phyloP scores from a whole-genome alignment of 768 basidiomycete genomes.

The Pleurotus pulmonarius region DNA sequence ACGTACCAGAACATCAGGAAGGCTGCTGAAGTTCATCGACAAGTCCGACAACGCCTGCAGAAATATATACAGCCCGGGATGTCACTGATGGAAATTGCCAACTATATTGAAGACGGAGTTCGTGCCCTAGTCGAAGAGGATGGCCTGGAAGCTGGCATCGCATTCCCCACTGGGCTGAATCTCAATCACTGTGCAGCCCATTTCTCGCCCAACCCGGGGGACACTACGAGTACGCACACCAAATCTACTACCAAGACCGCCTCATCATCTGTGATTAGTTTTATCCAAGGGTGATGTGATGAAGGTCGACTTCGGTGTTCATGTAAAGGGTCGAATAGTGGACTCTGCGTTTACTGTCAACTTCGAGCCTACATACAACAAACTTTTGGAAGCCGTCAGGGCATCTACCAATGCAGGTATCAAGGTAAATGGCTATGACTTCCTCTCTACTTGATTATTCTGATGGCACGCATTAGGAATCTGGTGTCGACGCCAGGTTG shows the following conservation, averaged over 20 bases:
- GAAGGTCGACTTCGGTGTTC: constrained; percentile 97
- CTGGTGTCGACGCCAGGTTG: constrained; percentile 92
- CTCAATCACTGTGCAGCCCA: constrained; percentile 95
- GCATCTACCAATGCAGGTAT: constrained; percentile 94
- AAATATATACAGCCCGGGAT: constrained; percentile 88
- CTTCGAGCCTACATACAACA: constrained; percentile 88
- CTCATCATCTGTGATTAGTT: constrained; percentile 42
- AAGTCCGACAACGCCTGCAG: constrained; percentile 80
- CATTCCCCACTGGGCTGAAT: constrained; percentile 95
- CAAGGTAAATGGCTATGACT: constrained; percentile 41
- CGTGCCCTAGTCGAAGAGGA: constrained; percentile 90
- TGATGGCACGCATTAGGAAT: constrained; percentile 56
- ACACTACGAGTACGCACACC: constrained; percentile 62
- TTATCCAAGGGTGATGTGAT: constrained; percentile 82
- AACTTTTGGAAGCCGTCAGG: constrained; percentile 84
- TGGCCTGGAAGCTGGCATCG: constrained; percentile 81
- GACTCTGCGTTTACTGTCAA: constrained; percentile 95
- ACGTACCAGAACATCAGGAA: constrained; percentile 90
- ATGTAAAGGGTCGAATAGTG: constrained; percentile 91
- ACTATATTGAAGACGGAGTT: constrained; percentile 89
- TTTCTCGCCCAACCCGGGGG: constrained; percentile 93
- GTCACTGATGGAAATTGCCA: constrained; percentile 91
- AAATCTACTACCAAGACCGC: background rate
- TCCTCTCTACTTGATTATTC: background rate
- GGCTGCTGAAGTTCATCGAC: constrained; percentile 94